These are phyloP conservation scores for Clarkia xantiana DNA, from an alignment of 345 rosid species.

Conservation along the genomic window DNA sequence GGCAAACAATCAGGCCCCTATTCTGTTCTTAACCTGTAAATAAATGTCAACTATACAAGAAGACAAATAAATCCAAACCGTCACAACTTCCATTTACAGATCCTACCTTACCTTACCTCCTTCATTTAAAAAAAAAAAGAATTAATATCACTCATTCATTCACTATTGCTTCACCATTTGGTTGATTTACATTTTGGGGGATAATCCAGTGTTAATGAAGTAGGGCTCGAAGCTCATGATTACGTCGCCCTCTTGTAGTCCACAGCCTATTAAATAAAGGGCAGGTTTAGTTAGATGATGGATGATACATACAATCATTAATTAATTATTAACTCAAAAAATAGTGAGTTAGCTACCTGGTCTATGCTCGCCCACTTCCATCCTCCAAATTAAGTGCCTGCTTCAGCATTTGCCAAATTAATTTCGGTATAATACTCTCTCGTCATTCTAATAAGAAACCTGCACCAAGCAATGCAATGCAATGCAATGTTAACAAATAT, in stretches of 20 bases:
- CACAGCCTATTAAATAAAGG: slow-evolving; percentile 38
- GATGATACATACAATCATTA: too few species aligned
- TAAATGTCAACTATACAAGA: not conserved
- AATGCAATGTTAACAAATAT: too few species aligned
- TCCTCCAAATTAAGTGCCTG: slow-evolving; percentile 78
- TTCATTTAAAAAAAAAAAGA: not conserved
- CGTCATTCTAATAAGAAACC: slow-evolving; percentile 80
- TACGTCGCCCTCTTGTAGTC: slow-evolving; percentile 96
- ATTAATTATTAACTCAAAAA: too few species aligned
- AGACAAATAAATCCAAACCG: not conserved
- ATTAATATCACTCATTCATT: slow-evolving; percentile 8
- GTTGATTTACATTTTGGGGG: slow-evolving; percentile 87
- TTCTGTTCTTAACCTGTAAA: too few species aligned
- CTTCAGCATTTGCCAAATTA: slow-evolving; percentile 61
- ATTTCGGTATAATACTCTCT: slow-evolving; percentile 58
- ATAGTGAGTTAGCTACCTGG: slow-evolving; percentile 49
- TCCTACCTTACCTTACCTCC: not conserved
- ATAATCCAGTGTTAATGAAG: slow-evolving; percentile 38
- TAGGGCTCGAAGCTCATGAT: slow-evolving; percentile 60
- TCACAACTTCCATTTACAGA: not conserved
- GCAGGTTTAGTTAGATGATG: too few species aligned
- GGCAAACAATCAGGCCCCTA: too few species aligned
- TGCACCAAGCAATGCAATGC: slow-evolving; percentile 5
- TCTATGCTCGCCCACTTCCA: slow-evolving; percentile 87
- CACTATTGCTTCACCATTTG: slow-evolving; percentile 42